phyloP scores from a whole-genome alignment of 2,329 filamentous ascomycete species.

The Talaromyces sp. region DNA sequence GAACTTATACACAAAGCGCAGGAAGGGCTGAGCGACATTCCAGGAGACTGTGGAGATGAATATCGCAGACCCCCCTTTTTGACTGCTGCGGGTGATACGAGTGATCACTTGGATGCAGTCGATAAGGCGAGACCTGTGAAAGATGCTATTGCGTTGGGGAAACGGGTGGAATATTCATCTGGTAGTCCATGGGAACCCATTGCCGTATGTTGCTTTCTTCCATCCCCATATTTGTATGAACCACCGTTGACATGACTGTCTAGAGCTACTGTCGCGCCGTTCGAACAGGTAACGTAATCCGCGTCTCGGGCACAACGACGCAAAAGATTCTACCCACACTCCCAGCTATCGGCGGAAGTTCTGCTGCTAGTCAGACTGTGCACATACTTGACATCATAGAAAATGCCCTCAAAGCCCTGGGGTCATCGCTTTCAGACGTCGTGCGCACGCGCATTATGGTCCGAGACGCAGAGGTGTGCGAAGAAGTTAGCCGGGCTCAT shows the following conservation, averaged over 20 bases:
- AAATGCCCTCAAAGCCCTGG: background rate
- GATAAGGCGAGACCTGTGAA: background rate
- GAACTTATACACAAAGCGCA: background rate
- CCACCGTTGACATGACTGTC: background rate
- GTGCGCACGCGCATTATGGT: conserved; percentile 5
- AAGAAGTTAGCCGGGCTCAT: conserved; percentile 2
- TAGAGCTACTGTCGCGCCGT: background rate
- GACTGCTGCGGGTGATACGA: conserved; percentile 1
- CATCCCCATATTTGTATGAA: background rate
- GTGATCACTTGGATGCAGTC: background rate
- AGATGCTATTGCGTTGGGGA: background rate
- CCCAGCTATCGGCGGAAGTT: background rate
- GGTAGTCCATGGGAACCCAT: background rate
- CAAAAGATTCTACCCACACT: background rate
- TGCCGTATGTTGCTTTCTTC: background rate
- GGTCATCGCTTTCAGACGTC: background rate
- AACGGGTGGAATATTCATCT: background rate
- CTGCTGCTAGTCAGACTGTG: background rate
- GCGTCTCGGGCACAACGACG: background rate
- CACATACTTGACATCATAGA: background rate
- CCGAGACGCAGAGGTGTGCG: background rate
- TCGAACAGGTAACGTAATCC: background rate
- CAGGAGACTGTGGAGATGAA: conserved; percentile 4
- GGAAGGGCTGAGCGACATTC: background rate
- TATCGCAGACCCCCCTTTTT: conserved; percentile 4